These are phyloP conservation scores for Pichia sp. DNA, from an alignment of 1,139 yeast genomes.

Conservation along the genomic window DNA sequence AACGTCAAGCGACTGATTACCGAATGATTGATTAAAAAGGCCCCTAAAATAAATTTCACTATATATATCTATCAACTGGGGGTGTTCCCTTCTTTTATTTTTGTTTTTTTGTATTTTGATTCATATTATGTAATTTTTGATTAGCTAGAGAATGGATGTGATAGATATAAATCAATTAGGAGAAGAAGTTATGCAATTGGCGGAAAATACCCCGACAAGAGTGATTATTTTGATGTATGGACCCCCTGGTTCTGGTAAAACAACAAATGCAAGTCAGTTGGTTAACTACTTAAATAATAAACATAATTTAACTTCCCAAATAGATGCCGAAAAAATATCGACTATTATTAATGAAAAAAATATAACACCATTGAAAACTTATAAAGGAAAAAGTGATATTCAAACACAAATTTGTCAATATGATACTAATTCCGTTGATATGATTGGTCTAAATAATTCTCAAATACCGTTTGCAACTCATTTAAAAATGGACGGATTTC, in stretches of 20 bases:
- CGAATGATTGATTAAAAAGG: too few species aligned
- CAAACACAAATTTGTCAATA: conserved; percentile 12
- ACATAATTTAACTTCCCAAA: neutral
- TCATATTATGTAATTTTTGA: too few species aligned
- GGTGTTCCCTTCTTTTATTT: too few species aligned
- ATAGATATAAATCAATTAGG: neutral
- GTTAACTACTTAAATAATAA: conserved; percentile 35
- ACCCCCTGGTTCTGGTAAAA: conserved; percentile 79
- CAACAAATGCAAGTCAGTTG: conserved; percentile 51
- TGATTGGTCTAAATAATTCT: neutral
- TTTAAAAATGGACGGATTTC: conserved; percentile 80
- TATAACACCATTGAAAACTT: neutral
- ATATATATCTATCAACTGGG: too few species aligned
- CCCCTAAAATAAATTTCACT: too few species aligned
- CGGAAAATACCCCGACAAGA: neutral
- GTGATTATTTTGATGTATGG: conserved; percentile 60
- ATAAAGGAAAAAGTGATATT: conserved; percentile 2
- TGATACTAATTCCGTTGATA: neutral
- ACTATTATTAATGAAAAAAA: neutral
- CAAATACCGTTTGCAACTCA: conserved; percentile 27
- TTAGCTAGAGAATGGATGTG: neutral
- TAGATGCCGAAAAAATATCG: neutral
- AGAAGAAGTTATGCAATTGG: neutral
- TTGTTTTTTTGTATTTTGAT: too few species aligned
- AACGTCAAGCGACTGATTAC: too few species aligned